Base-by-base conservation (phyloP, 768 basidiomycete species). In the Amyloporia xantha region DNA sequence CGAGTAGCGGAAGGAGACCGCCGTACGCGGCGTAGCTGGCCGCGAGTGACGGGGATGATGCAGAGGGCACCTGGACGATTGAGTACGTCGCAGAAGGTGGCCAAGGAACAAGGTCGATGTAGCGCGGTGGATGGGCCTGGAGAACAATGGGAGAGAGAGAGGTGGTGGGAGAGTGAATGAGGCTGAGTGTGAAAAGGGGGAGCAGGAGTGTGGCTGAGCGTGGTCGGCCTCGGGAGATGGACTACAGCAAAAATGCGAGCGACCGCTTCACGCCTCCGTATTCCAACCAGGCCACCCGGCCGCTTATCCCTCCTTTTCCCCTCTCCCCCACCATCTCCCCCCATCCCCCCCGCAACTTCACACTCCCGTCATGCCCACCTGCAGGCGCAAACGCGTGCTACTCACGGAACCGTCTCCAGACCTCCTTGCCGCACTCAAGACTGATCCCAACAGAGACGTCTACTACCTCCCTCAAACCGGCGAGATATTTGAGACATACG, bases 401-500 rank as follows among this genome's bases (percentile, higher is more conserved):
- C 86, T 91, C 76, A 88, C 82, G 58, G 82, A 90, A 68, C 84
- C 87, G 55, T 79, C 86, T 45, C 76, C 78, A 40, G 68, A 77
- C 57, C 82, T 91, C 63, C 74, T 87, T 54, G 76, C 79, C 54
- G 76, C 79, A 51, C 73, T 74, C 60, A 75, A 79, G 66, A 67
- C 78, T 37, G 78, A 83, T 71, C 81, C 81, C 28, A 71, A 74
- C 66, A 79, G 71, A 62, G 81, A 84, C 56, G 93, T 97, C 66
- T 98, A 83, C 71, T 94, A 89, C 73, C 84, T 98, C 62, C 73
- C 82, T 55, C 84, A 91, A 68, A 98, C 95, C 2, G 95, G 94
- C 62, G 95, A 98, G 79, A 89, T 98, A 68, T 98, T 98, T 66
- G 84, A 91, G 55, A 84, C 84, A 63, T 98, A 96, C 64, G 93